Percentiles rank a stretch among this genome's conserved stretches.
These are phyloP conservation scores for Eucalyptus cloeziana DNA, from an alignment of 345 rosid genomes.

Conservation along the genomic window DNA sequence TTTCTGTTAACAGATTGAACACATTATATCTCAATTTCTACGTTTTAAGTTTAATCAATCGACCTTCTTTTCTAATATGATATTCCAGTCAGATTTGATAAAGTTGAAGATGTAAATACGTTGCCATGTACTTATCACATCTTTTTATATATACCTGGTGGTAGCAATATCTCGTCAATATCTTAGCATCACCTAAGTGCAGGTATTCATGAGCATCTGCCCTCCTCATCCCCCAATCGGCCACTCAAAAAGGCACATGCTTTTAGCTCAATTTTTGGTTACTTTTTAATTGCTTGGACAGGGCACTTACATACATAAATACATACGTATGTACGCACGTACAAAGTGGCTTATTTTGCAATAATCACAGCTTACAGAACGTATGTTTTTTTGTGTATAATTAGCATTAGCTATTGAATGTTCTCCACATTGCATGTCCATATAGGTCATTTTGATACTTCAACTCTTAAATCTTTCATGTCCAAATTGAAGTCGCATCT, in stretches of 20 bases:
- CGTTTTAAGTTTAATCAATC: not conserved
- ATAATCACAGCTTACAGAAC: too few species aligned
- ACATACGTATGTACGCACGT: fast-evolving
- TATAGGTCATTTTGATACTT: not conserved
- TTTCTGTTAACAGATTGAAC: not conserved
- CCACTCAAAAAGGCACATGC: not conserved
- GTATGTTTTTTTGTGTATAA: fast-evolving
- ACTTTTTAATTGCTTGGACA: not conserved
- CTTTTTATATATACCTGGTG: fast-evolving
- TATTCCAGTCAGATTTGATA: not conserved
- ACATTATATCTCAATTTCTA: not conserved
- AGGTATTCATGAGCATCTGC: not conserved
- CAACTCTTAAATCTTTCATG: not conserved
- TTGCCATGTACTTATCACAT: not conserved
- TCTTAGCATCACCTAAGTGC: not conserved
- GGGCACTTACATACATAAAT: not conserved
- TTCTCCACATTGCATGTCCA: not conserved
- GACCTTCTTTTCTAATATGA: not conserved
- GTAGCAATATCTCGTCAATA: not conserved
- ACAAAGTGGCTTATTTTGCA: not conserved
- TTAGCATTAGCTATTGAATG: not conserved
- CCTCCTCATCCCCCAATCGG: not conserved
- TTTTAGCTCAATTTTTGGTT: fast-evolving
- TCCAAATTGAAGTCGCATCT: not conserved
- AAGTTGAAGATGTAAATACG: fast-evolving